Evolutionary conservation across 208 protist genomes (phyloP).

Genomic region (Leishmania lainsoni): DNA sequence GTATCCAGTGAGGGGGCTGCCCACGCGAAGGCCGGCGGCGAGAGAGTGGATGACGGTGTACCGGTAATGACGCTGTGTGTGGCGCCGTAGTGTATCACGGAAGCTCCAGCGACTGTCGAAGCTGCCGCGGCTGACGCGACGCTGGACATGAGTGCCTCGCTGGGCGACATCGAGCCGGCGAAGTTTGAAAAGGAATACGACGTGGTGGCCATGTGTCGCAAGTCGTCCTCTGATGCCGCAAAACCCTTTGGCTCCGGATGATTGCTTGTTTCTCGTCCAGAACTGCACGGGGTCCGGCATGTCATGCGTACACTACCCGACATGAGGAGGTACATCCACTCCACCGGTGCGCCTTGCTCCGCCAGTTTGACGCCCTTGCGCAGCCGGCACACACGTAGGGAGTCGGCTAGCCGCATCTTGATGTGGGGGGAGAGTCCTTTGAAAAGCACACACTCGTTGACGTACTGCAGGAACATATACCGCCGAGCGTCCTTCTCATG

Average conservation of each 20-base stretch:
- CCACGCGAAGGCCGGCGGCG: not conserved
- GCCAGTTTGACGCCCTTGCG: conserved; percentile 43
- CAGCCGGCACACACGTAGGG: conserved; percentile 60
- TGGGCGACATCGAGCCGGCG: not conserved
- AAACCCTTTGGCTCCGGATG: not conserved
- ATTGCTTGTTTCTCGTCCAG: not conserved
- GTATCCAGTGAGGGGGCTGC: not conserved
- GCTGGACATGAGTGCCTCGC: conserved; percentile 10
- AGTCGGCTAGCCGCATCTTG: conserved; percentile 59
- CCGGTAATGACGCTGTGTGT: not conserved
- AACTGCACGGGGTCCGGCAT: not conserved
- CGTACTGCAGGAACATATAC: conserved; percentile 60
- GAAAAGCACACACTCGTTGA: conserved; percentile 54
- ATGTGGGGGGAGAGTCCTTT: conserved; percentile 36
- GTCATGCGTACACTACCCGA: conserved; percentile 58
- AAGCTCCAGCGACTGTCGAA: not conserved
- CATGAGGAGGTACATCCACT: conserved; percentile 86
- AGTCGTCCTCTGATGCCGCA: not conserved
- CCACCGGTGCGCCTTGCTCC: conserved; percentile 46
- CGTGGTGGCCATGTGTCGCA: not conserved
- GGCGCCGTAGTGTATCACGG: not conserved
- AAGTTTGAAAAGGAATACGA: not conserved
- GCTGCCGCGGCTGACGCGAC: not conserved
- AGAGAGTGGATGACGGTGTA: not conserved
- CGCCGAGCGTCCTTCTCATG: conserved; percentile 49